Base-by-base conservation (phyloP, 768 basidiomycete genomes). In the Auricularia sp. region DNA sequence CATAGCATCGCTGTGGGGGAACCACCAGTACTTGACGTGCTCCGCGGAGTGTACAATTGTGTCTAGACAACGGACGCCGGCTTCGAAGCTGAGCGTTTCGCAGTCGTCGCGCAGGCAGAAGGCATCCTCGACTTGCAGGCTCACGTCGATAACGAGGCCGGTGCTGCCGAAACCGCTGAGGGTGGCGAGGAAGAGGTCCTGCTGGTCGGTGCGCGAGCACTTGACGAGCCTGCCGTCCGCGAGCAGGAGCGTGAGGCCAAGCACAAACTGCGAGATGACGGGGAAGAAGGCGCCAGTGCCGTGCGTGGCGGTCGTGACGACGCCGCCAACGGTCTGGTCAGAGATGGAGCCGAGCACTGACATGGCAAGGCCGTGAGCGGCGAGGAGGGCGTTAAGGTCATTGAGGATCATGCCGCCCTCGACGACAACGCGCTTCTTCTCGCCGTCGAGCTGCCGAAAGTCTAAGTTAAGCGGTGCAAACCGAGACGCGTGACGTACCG, bases 1-100 rank as follows among this genome's bases (percentile, higher is more conserved):
- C 61, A 96, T 80, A 39, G 76, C 76, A 65, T 87, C 87, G 14
- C 85, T 81, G 61, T 89, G 86, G 2, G 95, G 94, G 76, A 87
- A 96, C 95, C 95, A 99, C 92, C 92, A 97, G 18, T 94, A 81
- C 18, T 94, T 81, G n/a, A 92, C 90, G 73, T 97, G 93, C 75
- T 99, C 85, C 2, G 90, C 86, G n/a, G 85, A 78, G 62, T 69
- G 71, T 35, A 80, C 84, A 62, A 90, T 72, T 2, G 73, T 66
- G 65, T 89, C 83, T n/a, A 92, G 71, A 63, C 80, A 75, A 35
- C 74, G 69, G 63, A 91, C 71, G 67, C 85, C 82, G n/a, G 84
- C 77, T 47, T 85, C 83, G 70, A 95, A 92, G 11, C 77, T 68
- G 39, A 84, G 72, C 14, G 85, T 80, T 65, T 82, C 80, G 68